Conservation (phyloP, 257 asterid species). For the Coffea eugenioides region DNA sequence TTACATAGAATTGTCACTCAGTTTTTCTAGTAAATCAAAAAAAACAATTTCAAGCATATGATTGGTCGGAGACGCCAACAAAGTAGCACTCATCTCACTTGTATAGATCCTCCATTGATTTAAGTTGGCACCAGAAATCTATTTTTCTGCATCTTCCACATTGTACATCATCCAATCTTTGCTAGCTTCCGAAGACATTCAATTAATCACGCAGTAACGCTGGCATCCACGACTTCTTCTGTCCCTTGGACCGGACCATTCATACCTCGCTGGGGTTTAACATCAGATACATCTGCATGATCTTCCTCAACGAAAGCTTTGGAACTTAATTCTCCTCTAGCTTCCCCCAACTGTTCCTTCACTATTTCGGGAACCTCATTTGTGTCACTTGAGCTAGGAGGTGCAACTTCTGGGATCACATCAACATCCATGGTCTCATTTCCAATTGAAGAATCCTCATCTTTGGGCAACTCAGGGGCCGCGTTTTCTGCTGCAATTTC, state of each 20-base stretch:
- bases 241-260: not conserved
- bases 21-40: not conserved
- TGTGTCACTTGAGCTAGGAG: constrained; percentile 3
- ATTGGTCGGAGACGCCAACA: not conserved
- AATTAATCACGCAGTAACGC: not conserved
- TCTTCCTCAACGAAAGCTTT: constrained; percentile 10
- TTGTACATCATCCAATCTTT: not conserved
- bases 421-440: constrained; percentile 8
- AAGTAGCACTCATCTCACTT: not conserved
- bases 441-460: constrained; percentile 26
- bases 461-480: constrained; percentile 25
- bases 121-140: not conserved
- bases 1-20: not conserved
- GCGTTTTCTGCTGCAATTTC: constrained; percentile 38
- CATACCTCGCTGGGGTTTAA: not conserved
- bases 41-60: not conserved
- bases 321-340: not conserved
- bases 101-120: not conserved
- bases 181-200: not conserved
- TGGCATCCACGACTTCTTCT: constrained; percentile 3
- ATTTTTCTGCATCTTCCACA: not conserved
- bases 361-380: not conserved
- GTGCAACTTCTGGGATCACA: constrained; percentile 8
- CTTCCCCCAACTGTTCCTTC: constrained; percentile 2
- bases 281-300: not conserved